phyloP scores from a whole-genome alignment of 2,329 filamentous ascomycete genomes.

The Cladosporium sp. region DNA sequence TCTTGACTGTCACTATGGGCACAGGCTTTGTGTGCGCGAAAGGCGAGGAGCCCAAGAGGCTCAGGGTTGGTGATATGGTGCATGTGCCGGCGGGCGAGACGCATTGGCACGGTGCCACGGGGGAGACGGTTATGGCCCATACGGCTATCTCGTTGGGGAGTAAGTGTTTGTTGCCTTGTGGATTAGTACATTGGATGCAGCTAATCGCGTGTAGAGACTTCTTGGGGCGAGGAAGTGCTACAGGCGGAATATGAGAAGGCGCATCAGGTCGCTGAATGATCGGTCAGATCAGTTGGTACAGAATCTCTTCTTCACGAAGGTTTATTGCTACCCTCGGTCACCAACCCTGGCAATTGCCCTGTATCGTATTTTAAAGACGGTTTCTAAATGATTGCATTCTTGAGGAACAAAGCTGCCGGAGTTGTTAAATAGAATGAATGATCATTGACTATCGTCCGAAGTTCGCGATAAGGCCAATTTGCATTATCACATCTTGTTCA shows the following conservation, averaged over 20 bases:
- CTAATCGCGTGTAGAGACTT: constrained; percentile 23
- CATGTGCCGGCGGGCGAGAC: constrained; percentile 36
- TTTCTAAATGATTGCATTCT: too few species aligned
- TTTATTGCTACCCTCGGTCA: too few species aligned
- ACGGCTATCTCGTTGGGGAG: constrained; percentile 33
- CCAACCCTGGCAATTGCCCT: too few species aligned
- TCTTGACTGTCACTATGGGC: constrained; percentile 37
- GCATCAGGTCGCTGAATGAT: constrained; percentile 13
- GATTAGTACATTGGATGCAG: neutral
- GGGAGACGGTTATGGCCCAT: constrained; percentile 37
- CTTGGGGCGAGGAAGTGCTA: constrained; percentile 32
- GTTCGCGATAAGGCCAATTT: neutral
- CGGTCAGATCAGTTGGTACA: neutral
- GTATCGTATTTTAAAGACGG: too few species aligned
- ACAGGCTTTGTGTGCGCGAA: constrained; percentile 40
- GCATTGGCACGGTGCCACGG: constrained; percentile 43
- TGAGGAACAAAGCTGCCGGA: too few species aligned
- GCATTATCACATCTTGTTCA: too few species aligned
- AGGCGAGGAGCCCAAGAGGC: constrained; percentile 30
- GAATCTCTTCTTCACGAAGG: too few species aligned
- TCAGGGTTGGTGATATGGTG: constrained; percentile 38
- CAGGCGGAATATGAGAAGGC: constrained; percentile 34
- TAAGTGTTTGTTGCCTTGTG: constrained; percentile 13
- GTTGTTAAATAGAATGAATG: too few species aligned
- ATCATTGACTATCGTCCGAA: neutral